Conservation (phyloP, 768 basidiomycete genomes). For the Leccinum fibrillosum region DNA sequence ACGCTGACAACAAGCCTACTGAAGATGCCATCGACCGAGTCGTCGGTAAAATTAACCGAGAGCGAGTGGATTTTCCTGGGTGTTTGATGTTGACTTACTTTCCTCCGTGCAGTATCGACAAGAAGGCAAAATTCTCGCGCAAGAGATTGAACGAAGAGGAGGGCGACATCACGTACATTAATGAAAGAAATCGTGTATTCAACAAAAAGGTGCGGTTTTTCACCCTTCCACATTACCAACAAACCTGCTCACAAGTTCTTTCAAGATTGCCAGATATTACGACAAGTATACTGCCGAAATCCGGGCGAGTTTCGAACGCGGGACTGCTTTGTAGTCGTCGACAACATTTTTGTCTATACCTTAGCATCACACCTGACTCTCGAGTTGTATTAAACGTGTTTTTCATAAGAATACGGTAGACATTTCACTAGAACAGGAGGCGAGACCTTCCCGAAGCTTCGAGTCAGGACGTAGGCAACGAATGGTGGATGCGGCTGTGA, state of each 20-base stretch:
- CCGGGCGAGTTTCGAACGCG: constrained; percentile 95
- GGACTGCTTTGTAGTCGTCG: constrained; percentile 70
- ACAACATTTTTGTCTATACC: constrained; percentile 7
- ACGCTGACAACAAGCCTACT: constrained; percentile 91
- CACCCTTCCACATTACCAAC: neutral
- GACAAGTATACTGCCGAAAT: constrained; percentile 98
- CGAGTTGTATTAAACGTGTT: constrained; percentile 6
- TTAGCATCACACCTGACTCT: constrained; percentile 7
- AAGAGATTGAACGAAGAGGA: constrained; percentile 90
- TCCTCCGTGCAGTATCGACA: constrained; percentile 62
- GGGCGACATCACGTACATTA: constrained; percentile 98
- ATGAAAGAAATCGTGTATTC: constrained; percentile 96
- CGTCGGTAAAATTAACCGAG: constrained; percentile 86
- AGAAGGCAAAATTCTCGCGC: constrained; percentile 85
- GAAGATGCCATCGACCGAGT: constrained; percentile 96
- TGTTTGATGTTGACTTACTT: neutral
- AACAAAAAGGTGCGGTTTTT: constrained; percentile 78
- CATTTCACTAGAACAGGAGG: neutral
- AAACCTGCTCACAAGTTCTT: neutral
- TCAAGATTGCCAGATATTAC: constrained; percentile 88
- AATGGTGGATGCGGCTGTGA: neutral
- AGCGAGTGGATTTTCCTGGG: constrained; percentile 52
- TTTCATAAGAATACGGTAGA: constrained; percentile 3
- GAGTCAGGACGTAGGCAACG: neutral
- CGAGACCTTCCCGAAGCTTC: neutral